A percentile compares a stretch with the other conserved stretches of the same genome.
Conservation (phyloP, 345 rosid species). For the Eucalyptus marginata region DNA sequence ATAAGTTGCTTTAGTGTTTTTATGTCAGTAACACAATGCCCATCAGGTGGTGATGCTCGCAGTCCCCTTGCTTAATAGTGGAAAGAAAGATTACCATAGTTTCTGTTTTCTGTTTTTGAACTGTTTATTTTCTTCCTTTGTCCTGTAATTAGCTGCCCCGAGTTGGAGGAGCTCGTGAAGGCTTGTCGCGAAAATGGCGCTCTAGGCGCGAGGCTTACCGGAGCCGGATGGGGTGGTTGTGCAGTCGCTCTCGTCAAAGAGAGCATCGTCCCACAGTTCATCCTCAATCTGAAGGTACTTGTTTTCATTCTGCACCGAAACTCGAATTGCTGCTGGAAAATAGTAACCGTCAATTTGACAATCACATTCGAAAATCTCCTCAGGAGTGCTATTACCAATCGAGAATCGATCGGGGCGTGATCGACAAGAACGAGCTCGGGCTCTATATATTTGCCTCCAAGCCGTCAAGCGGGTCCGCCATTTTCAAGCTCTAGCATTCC, state of each 20-base stretch:
- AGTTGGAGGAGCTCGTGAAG: conserved; percentile 87
- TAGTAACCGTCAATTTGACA: background rate
- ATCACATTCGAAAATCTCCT: background rate
- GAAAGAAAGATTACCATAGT: background rate
- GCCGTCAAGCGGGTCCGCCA: conserved; percentile 98
- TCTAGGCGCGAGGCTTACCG: conserved; percentile 92
- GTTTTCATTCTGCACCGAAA: background rate
- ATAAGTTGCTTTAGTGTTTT: background rate
- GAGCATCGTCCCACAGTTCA: conserved; percentile 67
- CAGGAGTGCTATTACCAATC: conserved; percentile 81
- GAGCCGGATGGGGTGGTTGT: conserved; percentile 99
- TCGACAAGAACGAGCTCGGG: conserved; percentile 60
- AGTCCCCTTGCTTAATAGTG: background rate
- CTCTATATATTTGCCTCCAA: conserved; percentile 90
- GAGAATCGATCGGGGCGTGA: conserved; percentile 63
- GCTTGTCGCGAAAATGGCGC: conserved; percentile 61
- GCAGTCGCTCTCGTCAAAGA: conserved; percentile 88
- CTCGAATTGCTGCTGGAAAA: background rate
- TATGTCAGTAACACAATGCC: background rate
- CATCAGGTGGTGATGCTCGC: background rate
- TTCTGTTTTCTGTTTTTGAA: background rate
- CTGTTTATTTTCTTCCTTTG: background rate
- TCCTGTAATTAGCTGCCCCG: conserved; percentile 59
- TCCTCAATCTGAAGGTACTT: conserved; percentile 66
- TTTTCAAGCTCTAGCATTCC: conserved; percentile 46